Conservation (phyloP, 345 rosid species). For the Aegle marmelos region DNA sequence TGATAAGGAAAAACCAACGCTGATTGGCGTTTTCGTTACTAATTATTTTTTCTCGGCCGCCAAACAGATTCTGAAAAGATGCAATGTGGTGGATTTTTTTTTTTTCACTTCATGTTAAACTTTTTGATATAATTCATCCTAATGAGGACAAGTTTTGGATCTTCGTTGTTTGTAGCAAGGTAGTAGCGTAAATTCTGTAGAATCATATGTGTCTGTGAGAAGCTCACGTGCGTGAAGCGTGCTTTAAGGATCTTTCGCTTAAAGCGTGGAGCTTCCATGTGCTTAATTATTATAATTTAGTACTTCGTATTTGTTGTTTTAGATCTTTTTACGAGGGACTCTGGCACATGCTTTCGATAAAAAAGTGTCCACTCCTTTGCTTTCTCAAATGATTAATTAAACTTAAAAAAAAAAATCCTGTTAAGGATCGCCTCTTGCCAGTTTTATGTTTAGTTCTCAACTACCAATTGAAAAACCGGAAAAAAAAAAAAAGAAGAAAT, state of each 20-base stretch:
- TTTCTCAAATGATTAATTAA: neutral
- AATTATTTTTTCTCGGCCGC: neutral
- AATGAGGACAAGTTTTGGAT: conserved; percentile 21
- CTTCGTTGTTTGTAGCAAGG: conserved; percentile 6
- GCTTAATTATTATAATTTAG: neutral
- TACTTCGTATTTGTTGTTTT: conserved; percentile 1
- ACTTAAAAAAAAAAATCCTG: neutral
- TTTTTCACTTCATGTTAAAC: neutral
- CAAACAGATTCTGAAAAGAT: neutral
- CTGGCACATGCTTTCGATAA: conserved; percentile 19
- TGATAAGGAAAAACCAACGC: conserved; percentile 25
- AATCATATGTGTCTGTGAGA: neutral
- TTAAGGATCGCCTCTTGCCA: neutral
- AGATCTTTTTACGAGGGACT: conserved; percentile 20
- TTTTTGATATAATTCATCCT: neutral
- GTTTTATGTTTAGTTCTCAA: neutral
- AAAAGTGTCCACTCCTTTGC: conserved; percentile 18
- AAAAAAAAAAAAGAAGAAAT: neutral
- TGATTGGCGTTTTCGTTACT: neutral
- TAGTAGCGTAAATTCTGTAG: conserved; percentile 14
- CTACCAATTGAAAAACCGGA: neutral
- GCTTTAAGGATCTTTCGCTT: conserved; percentile 61
- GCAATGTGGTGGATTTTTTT: neutral
- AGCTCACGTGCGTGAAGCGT: conserved; percentile 52
- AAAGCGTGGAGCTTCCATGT: conserved; percentile 25